Conservation (phyloP, 345 rosid species). For the Balakata baccata region DNA sequence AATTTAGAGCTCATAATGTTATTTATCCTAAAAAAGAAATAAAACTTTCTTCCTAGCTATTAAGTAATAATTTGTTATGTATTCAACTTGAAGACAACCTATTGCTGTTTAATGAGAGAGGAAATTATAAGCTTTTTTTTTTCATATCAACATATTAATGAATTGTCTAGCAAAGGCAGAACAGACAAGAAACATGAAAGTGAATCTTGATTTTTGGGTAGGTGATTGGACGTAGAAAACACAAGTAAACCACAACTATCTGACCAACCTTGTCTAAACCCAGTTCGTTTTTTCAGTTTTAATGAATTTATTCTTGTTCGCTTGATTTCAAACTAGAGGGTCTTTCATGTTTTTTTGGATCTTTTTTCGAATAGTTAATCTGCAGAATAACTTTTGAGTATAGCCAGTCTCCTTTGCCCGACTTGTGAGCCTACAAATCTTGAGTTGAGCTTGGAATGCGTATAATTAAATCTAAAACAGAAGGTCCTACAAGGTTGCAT, state of each 20-base stretch:
- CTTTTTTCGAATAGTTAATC: slow-evolving; percentile 1
- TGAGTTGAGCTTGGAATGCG: slow-evolving; percentile 12
- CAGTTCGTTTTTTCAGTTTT: slow-evolving; percentile 6
- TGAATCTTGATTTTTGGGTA: slow-evolving; percentile 23
- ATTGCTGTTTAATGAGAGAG: neutral
- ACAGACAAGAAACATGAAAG: slow-evolving; percentile 25
- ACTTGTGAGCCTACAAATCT: slow-evolving; percentile 24
- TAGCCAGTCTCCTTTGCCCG: slow-evolving; percentile 21
- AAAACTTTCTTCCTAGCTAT: neutral
- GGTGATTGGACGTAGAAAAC: slow-evolving; percentile 26
- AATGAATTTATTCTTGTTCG: slow-evolving; percentile 27
- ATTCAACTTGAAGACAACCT: neutral
- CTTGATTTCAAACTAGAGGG: slow-evolving; percentile 37
- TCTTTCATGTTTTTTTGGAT: slow-evolving; percentile 22
- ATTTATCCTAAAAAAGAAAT: neutral
- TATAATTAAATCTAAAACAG: neutral
- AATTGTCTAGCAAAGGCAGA: slow-evolving; percentile 30
- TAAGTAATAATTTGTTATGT: neutral
- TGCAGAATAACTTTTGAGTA: slow-evolving; percentile 7
- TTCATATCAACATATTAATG: slow-evolving; percentile 4
- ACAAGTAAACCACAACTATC: slow-evolving; percentile 16
- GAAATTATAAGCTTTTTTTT: neutral
- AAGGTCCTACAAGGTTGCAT: slow-evolving; percentile 12
- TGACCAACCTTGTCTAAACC: slow-evolving; percentile 33
- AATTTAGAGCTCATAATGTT: neutral